Conservation (phyloP, 2,329 filamentous ascomycete species). For the Bipolaris victoriae region DNA sequence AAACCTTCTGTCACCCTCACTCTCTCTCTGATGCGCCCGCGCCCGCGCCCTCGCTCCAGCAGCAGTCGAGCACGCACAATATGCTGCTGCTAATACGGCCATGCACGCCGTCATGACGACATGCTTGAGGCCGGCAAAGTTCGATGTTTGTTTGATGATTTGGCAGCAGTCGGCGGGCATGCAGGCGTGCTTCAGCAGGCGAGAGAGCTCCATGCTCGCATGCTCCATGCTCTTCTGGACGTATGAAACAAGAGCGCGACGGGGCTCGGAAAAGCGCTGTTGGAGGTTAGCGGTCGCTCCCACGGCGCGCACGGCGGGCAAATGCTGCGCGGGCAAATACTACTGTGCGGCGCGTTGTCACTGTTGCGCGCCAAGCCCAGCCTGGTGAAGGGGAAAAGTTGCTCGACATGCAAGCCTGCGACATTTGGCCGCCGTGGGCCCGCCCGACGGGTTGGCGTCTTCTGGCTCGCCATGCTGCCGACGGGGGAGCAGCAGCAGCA, state of each 20-base stretch:
- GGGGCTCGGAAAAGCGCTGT: slow-evolving; percentile 19
- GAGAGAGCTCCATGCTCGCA: slow-evolving; percentile 1
- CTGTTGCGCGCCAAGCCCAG: slow-evolving; percentile 26
- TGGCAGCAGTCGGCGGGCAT: slow-evolving; percentile 40
- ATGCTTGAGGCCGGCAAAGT: slow-evolving; percentile 35
- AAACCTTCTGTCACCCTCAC: slow-evolving; percentile 17
- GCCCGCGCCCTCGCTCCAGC: too few relatives aligned
- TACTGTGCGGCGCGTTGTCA: slow-evolving; percentile 19
- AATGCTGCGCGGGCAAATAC: slow-evolving; percentile 16
- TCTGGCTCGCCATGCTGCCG: not conserved
- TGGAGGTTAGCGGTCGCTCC: slow-evolving; percentile 21
- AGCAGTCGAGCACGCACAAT: not conserved
- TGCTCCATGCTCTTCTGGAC: slow-evolving; percentile 5
- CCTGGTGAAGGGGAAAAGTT: slow-evolving; percentile 25
- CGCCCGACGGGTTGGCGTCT: slow-evolving; percentile 18
- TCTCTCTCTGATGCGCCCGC: not conserved
- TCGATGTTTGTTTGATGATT: slow-evolving; percentile 45
- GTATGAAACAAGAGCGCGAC: slow-evolving; percentile 48
- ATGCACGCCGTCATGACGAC: not conserved
- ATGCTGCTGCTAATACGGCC: not conserved
- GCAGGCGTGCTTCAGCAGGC: slow-evolving; percentile 27
- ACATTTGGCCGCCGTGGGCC: slow-evolving; percentile 34
- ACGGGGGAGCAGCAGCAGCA: not conserved
- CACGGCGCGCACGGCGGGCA: slow-evolving; percentile 12
- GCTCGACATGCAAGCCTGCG: slow-evolving; percentile 24